Evolutionary conservation across 352 stramenopile genomes (phyloP).

Genomic region (Pythium aristosporum): DNA sequence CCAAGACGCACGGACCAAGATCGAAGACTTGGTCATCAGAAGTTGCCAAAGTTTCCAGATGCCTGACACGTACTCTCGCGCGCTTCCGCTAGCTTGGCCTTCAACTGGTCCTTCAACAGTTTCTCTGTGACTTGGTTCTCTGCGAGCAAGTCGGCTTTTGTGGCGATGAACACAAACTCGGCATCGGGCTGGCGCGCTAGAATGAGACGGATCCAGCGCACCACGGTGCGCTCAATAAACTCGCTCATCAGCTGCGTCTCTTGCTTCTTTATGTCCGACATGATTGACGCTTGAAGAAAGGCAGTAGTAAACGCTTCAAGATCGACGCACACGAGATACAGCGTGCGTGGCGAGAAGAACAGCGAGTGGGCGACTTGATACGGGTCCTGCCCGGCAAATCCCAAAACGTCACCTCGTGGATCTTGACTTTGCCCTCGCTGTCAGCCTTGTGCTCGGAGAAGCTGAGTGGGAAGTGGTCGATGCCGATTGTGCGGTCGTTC

Average conservation of each 20-base stretch:
- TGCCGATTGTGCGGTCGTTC: conserved; percentile 30
- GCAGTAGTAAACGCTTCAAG: not conserved
- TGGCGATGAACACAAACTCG: conserved; percentile 24
- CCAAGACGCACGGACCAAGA: too few relatives aligned
- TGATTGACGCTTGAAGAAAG: not conserved
- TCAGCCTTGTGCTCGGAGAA: not conserved
- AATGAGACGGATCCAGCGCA: conserved; percentile 16
- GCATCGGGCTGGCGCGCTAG: conserved; percentile 10
- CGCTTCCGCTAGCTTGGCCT: not conserved
- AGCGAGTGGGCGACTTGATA: conserved; percentile 19
- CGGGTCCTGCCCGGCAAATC: conserved; percentile 15
- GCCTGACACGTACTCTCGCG: too few relatives aligned
- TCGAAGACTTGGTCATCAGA: too few relatives aligned
- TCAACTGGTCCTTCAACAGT: not conserved
- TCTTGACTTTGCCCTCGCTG: not conserved
- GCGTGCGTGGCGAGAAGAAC: conserved; percentile 18
- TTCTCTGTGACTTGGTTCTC: not conserved
- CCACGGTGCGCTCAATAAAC: conserved; percentile 8
- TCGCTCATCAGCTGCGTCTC: not conserved
- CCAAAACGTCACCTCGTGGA: conserved; percentile 23
- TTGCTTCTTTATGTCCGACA: not conserved
- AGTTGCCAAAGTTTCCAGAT: too few relatives aligned
- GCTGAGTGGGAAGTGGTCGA: conserved; percentile 27
- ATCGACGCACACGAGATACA: conserved; percentile 18
- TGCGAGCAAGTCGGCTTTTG: conserved; percentile 7